Evolutionary conservation across 345 rosid species (phyloP).

Genomic region (Limnanthes douglasii): DNA sequence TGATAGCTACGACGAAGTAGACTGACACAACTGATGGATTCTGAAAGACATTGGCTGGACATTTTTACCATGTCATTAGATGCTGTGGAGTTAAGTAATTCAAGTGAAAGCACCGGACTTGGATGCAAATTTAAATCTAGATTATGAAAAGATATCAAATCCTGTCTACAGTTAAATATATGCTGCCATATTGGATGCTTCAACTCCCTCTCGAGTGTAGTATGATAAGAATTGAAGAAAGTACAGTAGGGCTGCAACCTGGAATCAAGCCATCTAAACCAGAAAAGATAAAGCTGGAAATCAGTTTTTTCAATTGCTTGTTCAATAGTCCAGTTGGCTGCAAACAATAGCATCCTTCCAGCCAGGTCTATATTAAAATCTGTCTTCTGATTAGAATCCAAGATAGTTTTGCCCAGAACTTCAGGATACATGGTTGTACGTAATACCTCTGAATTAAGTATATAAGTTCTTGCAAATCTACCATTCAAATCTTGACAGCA

Average conservation of each 20-base stretch:
- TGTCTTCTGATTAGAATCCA: conserved; percentile 3
- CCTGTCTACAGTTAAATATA: conserved; percentile 20
- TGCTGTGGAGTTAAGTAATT: conserved; percentile 33
- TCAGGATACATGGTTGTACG: conserved; percentile 25
- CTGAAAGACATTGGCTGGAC: conserved; percentile 17
- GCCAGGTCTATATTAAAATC: conserved; percentile 15
- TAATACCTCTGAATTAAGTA: conserved; percentile 22
- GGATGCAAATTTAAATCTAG: conserved; percentile 27
- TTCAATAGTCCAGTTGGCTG: conserved; percentile 74
- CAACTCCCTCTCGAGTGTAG: conserved; percentile 30
- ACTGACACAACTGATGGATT: conserved; percentile 42
- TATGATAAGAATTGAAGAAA: conserved; percentile 27
- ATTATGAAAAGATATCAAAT: conserved; percentile 24
- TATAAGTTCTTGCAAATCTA: conserved; percentile 11
- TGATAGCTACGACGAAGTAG: conserved; percentile 47
- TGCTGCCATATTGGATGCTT: conserved; percentile 65
- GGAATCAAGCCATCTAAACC: conserved; percentile 59
- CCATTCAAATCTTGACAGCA: conserved; percentile 11
- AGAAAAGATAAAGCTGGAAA: conserved; percentile 44
- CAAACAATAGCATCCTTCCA: conserved; percentile 42
- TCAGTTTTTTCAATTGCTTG: conserved; percentile 59
- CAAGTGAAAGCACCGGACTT: conserved; percentile 46
- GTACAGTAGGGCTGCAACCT: conserved; percentile 26
- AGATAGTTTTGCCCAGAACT: conserved; percentile 9
- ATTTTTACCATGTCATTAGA: conserved; percentile 14